Evolutionary conservation across 768 basidiomycete species (phyloP), one percentile per base, ranked within the genome.

Genomic region (Antrodiella citrinella): DNA sequence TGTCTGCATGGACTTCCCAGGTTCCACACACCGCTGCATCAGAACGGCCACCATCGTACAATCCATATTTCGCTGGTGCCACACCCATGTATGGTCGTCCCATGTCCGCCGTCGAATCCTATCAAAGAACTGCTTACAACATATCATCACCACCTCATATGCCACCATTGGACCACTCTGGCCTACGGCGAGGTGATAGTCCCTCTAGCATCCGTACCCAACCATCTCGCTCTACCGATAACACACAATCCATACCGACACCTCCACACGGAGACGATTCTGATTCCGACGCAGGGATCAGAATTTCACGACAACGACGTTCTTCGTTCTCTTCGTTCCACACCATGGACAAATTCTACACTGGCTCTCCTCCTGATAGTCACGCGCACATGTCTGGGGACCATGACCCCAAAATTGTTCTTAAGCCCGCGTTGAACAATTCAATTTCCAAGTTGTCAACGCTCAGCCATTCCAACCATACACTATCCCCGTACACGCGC

Each of bases 401-500:
- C 23, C 63, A 67, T 38, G 70, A 74, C 40, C 75, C 78, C 19
- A 77, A 78, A 53, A 83, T 85, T 56, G 64, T 81, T 15, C 75
- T 89, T 45, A 78, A 80, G 12, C 84, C 86, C 0, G 69, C 76
- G 0, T 63, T 81, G 11, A 86, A 82, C 67, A 82, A 84, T 55
- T 82, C 84, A 4, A 74, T 95, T 19, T 89, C 86, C 49, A 90
- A 95, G 54, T 71, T 98, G 9, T 85, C 90, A 15, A 89, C 87
- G 3, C 79, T 99, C 43, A 84, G 81, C 18, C 76, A 84, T 57
- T 92, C 91, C 1, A 91, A 96, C 60, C 95, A 96, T 61, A 99
- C 95, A 0, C 71, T 99, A 2, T 91, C 88, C 0, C 95, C 94
- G 0, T 97, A 95, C 65, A 96, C 94, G 4, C 81, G 91, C 48